Base-by-base conservation (phyloP, 2,329 filamentous ascomycete genomes). In the Penicillium sp. region DNA sequence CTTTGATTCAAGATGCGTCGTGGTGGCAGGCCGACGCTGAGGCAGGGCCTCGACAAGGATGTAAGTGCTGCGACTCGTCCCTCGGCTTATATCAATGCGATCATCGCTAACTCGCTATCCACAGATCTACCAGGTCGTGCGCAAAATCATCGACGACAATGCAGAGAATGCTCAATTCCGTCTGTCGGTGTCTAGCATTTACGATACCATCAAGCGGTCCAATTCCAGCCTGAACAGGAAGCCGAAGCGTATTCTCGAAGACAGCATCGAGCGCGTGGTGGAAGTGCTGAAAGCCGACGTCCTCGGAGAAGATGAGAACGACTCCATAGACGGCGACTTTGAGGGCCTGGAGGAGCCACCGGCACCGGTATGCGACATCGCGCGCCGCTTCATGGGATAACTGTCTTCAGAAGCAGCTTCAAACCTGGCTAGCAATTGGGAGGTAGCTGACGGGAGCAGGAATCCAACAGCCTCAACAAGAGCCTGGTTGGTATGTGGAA, bases 221-320 rank as follows among this genome's bases (percentile, higher is more conserved):
- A 96, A 96, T 66, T 95, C 89, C 0, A 89, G 85, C 46, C 71
- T 97, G 21, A 88, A 87, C 55, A 77, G 93, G 19, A 82, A 86
- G 57, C 88, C 88, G 35, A 95, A 93, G 68, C 83, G 83, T 53
- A 75, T 85, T 0, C 72, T 97, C 1, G 87, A 95, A 66, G 87
- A 93, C 55, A 85, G 86, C 31, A 87, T 97, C 55, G 88, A 95
- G 54, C 77, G 88, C 7, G 88, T 90, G 0, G 72, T 96, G n/a
- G 79, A 83, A 6, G 81, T 88, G 17, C 74, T 91, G 4, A 84
- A 83, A 48, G 73, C 76, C 56, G 81, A 87, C 57, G 78, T 83
- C 52, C 77, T 74, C 41, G 77, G 79, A 22, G 79, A 77, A 45
- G 75, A 77, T 45, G 70, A 69, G 40, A n/a, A n/a, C n/a, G 75